Evolutionary conservation across 75 land plant genomes (phyloP), one percentile per base, ranked within the genome.

Genomic region (Pinus albicaulis): DNA sequence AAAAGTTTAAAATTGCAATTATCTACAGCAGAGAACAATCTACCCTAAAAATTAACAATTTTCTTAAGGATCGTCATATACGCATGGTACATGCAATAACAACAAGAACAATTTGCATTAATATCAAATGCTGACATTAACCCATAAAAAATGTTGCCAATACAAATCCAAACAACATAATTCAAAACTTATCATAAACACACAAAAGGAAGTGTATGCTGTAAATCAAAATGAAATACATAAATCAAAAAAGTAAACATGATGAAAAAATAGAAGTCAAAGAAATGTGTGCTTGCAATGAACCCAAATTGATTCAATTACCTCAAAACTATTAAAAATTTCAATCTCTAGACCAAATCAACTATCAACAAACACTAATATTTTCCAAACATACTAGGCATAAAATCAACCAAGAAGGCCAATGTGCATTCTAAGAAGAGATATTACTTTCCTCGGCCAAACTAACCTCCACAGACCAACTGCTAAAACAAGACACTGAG

Each of bases 401-500:
- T 23, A 5, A 68, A 36, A 41, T 68, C 20, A 68, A 5, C 14
- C 71, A 36, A 41, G 41, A 68, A 68, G 17, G 6, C 6, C 20
- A 64, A 16, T 64, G 17, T 64, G 41, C 68, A 64, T 31, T 31
- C 17, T 48, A 64, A 41, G 14, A 68, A 68, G 20, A 68, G 48
- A 41, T 68, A 38, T 68, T 41, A 6, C 11, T 68, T 41, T 68
- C 44, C 23, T 3, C 8, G 1, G 12, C 48, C 52, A 68, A 31
- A 68, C 71, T 68, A 68, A 68, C 71, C 71, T 68, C 71, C 71
- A 68, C n/a, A 68, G 71, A n/a, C 71, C 71, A 20, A 68, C n/a
- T n/a, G 48, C 16, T n/a, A 68, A 68, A 28, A 68, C 11, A 68
- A 68, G n/a, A 41, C 71, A 68, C 41, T 41, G 53, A 19, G 48